Evolutionary conservation across 306 rosid genomes (phyloP), one percentile per base, ranked within the genome.

Genomic region (Echinosophora koreensis): DNA sequence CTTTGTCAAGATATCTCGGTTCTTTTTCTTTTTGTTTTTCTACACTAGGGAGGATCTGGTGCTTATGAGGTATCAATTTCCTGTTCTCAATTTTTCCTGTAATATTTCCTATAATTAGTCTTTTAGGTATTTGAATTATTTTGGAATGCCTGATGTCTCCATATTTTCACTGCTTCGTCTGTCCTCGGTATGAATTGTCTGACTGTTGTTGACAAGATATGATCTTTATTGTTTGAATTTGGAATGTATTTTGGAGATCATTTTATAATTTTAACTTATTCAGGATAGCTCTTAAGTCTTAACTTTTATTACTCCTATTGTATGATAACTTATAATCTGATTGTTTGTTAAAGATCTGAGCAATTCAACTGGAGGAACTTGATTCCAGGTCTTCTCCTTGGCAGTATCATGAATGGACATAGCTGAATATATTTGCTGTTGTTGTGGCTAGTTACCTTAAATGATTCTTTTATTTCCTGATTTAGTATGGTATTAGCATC

Each of bases 1-100:
- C 65, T 17, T 56, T 61, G 68, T 80, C 66, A 60, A 57, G 58
- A 84, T 81, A 67, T 72, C 71, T 70, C 73, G 51, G 58, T 69
- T 27, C 30, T 14, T 66, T 65, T 66, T 17, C 34, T 7, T 77
- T 84, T 65, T 66, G 41, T 30, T 38, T 75, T 54, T 71, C 32
- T 5, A 17, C 10, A 57, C 18, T 62, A 69, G 69, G 39, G 66
- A 32, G 61, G 76, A 56, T 69, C 78, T 57, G 49, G 49, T 78
- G 83, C 80, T 58, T 71, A 47, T 55, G 50, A 64, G 82, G 77
- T 80, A 64, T 69, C 57, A 2, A n/a, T 47, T 15, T 78, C 70
- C 47, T 56, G 50, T 9, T 47, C 55, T 58, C 39, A 35, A 28
- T 6, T 78, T 49, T 49, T 37, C 42, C 5, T 2, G 50, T 52